Base-by-base conservation (phyloP, 2,329 filamentous ascomycete species). In the Sarocladium oryzae region DNA sequence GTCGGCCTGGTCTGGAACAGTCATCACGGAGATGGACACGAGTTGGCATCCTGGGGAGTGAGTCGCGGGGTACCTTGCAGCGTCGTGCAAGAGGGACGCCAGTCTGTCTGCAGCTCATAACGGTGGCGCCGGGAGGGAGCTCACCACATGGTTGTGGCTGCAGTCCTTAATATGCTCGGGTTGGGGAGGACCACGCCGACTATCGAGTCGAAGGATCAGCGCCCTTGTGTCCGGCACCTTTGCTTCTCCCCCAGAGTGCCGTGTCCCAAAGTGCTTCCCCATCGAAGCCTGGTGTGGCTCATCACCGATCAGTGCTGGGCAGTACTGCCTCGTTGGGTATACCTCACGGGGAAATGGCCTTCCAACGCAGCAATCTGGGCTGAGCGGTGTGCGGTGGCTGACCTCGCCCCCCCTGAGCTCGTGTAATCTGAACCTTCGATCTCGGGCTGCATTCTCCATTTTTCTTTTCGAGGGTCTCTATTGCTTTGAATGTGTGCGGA, bases 401-500 rank as follows among this genome's bases (percentile, higher is more conserved):
- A 7, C n/a, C 23, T 43, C 40, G 11, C n/a, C 6, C 20, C 40
- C 37, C 40, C 13, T 43, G 20, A 9, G 13, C 23, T 43, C n/a
- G 40, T 43, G 40, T 43, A 43, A 43, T 43, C 6, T 20, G 40
- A 43, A 43, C 7, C 40, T n/a, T 43, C 21, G 13, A 20, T 40
- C 6, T 20, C 9, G 16, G 9, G n/a, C 6, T 43, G 8, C 40
- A n/a, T 11, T 16, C 8, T 11, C 40, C 26, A 20, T 11, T 20
- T 43, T n/a, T 26, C 36, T 20, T 43, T n/a, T 26, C 36, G 13
- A 40, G 4, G 28, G 4, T 3, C 10, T 9, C 15, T 26, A n/a
- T 43, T 16, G 15, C 4, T 28, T 28, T 43, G 37, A 8, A 8
- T 20, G 4, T 6, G 7, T 24, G 23, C 13, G n/a, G 16, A 15